Percentiles rank a stretch among this genome's conserved stretches.
Conservation (phyloP, 768 basidiomycete species). For the Pleurotus ostreatus region DNA sequence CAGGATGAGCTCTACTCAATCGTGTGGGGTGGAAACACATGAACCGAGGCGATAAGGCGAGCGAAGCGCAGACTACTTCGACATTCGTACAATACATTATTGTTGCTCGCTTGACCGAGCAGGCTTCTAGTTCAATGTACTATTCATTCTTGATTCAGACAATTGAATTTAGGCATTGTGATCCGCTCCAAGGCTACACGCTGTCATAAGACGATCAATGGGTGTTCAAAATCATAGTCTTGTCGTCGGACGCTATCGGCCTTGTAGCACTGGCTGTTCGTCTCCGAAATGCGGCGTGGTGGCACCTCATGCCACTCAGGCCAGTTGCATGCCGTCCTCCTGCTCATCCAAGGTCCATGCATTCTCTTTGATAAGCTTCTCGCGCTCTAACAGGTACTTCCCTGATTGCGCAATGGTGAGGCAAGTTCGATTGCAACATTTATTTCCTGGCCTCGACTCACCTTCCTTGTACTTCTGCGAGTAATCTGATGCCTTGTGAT, state of each 20-base stretch:
- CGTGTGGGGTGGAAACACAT: slow-evolving; percentile 8
- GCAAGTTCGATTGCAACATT: background rate
- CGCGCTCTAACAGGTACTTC: slow-evolving; percentile 78
- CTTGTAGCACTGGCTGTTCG: background rate
- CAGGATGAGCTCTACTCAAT: background rate
- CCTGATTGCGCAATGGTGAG: slow-evolving; percentile 33
- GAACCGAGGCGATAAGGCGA: background rate
- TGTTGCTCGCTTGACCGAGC: background rate
- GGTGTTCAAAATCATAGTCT: background rate
- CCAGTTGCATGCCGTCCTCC: background rate
- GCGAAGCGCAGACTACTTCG: too few species aligned
- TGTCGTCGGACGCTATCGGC: background rate
- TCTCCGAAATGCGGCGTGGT: background rate
- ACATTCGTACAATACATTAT: too few species aligned
- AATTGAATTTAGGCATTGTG: too few species aligned
- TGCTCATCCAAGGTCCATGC: slow-evolving; percentile 62
- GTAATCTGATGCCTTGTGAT: slow-evolving; percentile 71
- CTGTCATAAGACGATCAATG: too few species aligned
- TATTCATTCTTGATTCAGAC: too few species aligned
- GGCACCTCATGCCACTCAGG: background rate
- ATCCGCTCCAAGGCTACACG: too few species aligned
- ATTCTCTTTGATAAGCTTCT: slow-evolving; percentile 80
- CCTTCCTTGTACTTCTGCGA: slow-evolving; percentile 88
- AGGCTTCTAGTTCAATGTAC: too few species aligned
- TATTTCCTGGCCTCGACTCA: slow-evolving; percentile 19